Base-by-base conservation (phyloP, 2,329 filamentous ascomycete species). In the Herpotrichia juniperi region DNA sequence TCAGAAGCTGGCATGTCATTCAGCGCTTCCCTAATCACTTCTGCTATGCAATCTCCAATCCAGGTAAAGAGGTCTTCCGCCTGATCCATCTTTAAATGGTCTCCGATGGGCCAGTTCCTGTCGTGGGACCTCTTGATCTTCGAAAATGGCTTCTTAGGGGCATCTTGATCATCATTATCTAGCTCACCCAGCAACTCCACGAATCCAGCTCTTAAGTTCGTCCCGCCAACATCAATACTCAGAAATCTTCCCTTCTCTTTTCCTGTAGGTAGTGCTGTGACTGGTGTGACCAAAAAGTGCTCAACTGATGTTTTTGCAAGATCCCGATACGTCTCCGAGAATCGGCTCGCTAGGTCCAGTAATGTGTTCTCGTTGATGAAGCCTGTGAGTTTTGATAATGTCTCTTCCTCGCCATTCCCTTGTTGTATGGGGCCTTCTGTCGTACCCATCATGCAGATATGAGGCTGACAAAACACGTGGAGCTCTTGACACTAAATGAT, bases 41-140 rank as follows among this genome's bases (percentile, higher is more conserved):
- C 80, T 12, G 88, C 88, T 61, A 94, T 90, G 64, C 87, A 89
- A 61, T 83, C 79, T 22, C 90, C 90, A 59, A 94, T 90, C 90
- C 90, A 94, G n/a, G 81, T 75, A 70, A 94, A 94, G 2, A 93
- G 77, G 51, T 87, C 85, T 50, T 91, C 86, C 1, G 88, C 85
- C 57, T 92, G 87, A 60, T 91, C 85, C 70, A 83, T 84, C 67
- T 91, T 91, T 56, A 92, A 74, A 48, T 87, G 83, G 35, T 91
- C 85, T 42, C 82, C 83, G 61, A 93, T 93, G 7, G 88, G 84
- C 88, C 89, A 92, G 48, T 83, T 84, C 58, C 81, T 87, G 68
- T 92, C 89, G 49, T 90, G 74, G 4, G 83, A 81, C 42, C 86
- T 79, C 30, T 78, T 78, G 26, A 88, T 77, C 37, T 80, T 80